Conservation (phyloP, 306 rosid species). For the Potentilla sterilis region DNA sequence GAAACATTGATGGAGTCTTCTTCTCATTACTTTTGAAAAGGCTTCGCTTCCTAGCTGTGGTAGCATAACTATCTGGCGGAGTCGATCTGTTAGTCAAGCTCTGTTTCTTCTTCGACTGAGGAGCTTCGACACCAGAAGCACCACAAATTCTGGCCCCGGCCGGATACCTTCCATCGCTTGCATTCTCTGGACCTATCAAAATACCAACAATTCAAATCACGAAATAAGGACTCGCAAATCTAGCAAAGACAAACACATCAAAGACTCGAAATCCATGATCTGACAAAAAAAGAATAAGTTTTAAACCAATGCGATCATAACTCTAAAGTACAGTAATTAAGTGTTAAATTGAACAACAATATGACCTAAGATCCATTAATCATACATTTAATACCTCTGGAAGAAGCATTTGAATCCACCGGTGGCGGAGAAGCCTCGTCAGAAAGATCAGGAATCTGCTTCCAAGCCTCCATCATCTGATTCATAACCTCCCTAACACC, state of each 20-base stretch:
- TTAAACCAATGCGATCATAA: neutral
- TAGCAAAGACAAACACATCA: neutral
- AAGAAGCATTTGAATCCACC: slow-evolving; percentile 55
- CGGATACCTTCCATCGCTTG: slow-evolving; percentile 55
- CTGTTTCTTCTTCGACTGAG: slow-evolving; percentile 47
- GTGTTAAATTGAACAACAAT: neutral
- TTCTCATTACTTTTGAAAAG: slow-evolving; percentile 38
- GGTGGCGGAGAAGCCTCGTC: slow-evolving; percentile 71
- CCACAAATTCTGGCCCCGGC: slow-evolving; percentile 48
- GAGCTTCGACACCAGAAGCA: slow-evolving; percentile 43
- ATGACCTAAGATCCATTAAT: neutral
- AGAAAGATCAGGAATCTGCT: slow-evolving; percentile 81
- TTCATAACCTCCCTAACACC: slow-evolving; percentile 82
- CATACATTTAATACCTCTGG: slow-evolving; percentile 51
- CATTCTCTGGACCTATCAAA: slow-evolving; percentile 47
- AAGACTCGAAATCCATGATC: neutral
- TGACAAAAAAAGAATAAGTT: neutral
- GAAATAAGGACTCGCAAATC: neutral
- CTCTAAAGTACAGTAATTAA: neutral
- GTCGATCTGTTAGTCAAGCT: slow-evolving; percentile 39
- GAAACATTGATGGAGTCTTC: slow-evolving; percentile 39
- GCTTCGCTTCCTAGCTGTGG: slow-evolving; percentile 53
- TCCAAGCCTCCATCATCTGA: slow-evolving; percentile 89
- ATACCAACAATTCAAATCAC: slow-evolving; percentile 9
- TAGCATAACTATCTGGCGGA: slow-evolving; percentile 51